phyloP scores from a whole-genome alignment of 2,329 filamentous ascomycete species.

The Ceratocystis papillata region DNA sequence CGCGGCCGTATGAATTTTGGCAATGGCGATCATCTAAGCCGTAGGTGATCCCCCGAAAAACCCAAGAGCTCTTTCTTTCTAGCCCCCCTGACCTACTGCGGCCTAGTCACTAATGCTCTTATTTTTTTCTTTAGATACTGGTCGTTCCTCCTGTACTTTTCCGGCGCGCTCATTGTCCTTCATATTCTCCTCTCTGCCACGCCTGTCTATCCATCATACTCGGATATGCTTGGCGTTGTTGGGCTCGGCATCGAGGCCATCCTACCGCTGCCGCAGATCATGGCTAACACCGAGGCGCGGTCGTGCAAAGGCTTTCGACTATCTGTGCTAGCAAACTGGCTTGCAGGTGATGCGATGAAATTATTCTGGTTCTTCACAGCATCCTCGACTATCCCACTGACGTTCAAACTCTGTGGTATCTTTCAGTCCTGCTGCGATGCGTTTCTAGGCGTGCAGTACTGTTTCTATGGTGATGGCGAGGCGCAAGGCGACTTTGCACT shows the following conservation, averaged over 20 bases:
- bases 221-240: conserved; percentile 57
- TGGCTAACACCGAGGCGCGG: conserved; percentile 55
- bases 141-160: conserved; percentile 62
- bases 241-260: conserved; percentile 69
- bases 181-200: conserved; percentile 56
- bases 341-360: conserved; percentile 74
- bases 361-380: conserved; percentile 76
- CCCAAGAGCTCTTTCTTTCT: neutral
- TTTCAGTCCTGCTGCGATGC: conserved; percentile 71
- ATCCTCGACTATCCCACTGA: conserved; percentile 57
- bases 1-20: conserved; percentile 69
- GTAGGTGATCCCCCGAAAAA: conserved; percentile 33
- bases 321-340: conserved; percentile 66
- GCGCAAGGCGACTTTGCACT: conserved; percentile 22
- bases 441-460: conserved; percentile 64
- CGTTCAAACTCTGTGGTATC: conserved; percentile 72
- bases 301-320: conserved; percentile 70
- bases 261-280: conserved; percentile 69
- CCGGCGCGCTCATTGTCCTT: conserved; percentile 47
- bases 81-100: neutral
- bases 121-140: conserved; percentile 50
- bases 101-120: neutral
- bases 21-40: conserved; percentile 65
- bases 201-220: conserved; percentile 53
- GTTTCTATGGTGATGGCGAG: conserved; percentile 45